Base-by-base conservation (phyloP, 2,329 filamentous ascomycete genomes). In the Talaromyces albobiverticillius region DNA sequence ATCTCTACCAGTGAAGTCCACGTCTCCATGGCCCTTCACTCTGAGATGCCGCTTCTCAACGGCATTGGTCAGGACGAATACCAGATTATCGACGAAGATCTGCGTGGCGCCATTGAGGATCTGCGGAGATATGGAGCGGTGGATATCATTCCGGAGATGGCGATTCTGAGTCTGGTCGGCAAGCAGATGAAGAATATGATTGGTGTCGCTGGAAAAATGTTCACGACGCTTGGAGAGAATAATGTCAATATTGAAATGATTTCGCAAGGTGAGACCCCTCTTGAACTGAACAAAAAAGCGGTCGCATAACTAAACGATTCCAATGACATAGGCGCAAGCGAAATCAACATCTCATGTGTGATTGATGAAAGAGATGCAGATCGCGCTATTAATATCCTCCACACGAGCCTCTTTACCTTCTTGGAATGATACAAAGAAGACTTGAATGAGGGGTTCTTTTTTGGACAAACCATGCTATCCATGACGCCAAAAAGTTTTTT, bases 221-320 rank as follows among this genome's bases (percentile, higher is more conserved):
- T 99, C 73, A 90, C 88, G 46, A 95, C 92, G 1, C 79, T 99
- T 16, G 94, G 94, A 41, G 89, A 96, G 68, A 88, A 96, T 70
- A 89, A 89, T 64, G 86, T 99, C 67, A 99, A 99, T 70, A 90
- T 99, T 63, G 94, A 99, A 76, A 99, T 99, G 94, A 99, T 99
- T 62, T 96, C 90, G 22, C 94, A 99, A 77, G 94, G 94, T 93
- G 79, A 66, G 79, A 29, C 50, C 52, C 55, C 36, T 65, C 56
- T 26, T 48, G 26, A 25, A 18, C 18, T 26, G 16, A 32, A 26
- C 42, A 13, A 36, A 14, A 16, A 29, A 29, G 4, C 4, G 43
- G 14, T 11, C 23, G 60, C 62, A 50, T 62, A 10, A 22, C 36
- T 50, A 40, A 22, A 23, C 46, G 59, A 38, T 57, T 58, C 36